phyloP scores from a whole-genome alignment of 306 rosid species.

The Crotalaria pallida region DNA sequence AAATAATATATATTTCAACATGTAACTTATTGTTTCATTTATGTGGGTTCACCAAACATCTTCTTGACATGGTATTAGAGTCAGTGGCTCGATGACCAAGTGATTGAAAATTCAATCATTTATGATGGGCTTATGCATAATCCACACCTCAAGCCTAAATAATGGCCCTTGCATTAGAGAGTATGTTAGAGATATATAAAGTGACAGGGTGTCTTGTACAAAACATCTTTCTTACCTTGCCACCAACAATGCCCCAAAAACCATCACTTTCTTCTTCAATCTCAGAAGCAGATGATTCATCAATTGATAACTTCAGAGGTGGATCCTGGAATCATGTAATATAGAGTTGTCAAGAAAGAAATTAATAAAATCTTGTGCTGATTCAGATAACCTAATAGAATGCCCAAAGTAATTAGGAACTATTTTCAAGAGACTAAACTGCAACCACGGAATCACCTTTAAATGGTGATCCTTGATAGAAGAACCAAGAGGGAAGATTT shows the following conservation, averaged over 20 bases:
- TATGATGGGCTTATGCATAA: not conserved
- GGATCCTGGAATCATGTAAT: slow-evolving; percentile 51
- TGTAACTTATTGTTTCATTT: not conserved
- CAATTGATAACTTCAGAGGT: slow-evolving; percentile 74
- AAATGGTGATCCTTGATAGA: slow-evolving; percentile 41
- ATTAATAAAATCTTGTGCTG: not conserved
- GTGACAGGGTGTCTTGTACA: not conserved
- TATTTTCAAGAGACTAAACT: slow-evolving; percentile 13
- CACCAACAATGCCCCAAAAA: slow-evolving; percentile 89
- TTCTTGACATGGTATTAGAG: not conserved
- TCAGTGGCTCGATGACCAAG: not conserved
- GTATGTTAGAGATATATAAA: not conserved
- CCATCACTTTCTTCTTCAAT: slow-evolving; percentile 78
- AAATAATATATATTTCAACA: not conserved
- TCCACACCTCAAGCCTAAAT: not conserved
- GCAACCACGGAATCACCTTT: slow-evolving; percentile 41
- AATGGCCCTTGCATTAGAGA: not conserved
- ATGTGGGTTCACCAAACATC: not conserved
- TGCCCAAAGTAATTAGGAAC: not conserved
- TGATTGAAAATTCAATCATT: not conserved
- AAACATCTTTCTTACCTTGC: slow-evolving; percentile 65
- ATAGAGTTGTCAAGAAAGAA: slow-evolving; percentile 21
- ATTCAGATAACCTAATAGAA: slow-evolving; percentile 1
- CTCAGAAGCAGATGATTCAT: slow-evolving; percentile 69
- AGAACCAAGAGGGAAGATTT: slow-evolving; percentile 38